These are phyloP conservation scores for Trichophyton benhamiae DNA, from an alignment of 2,329 filamentous ascomycete genomes.

Conservation along the genomic window DNA sequence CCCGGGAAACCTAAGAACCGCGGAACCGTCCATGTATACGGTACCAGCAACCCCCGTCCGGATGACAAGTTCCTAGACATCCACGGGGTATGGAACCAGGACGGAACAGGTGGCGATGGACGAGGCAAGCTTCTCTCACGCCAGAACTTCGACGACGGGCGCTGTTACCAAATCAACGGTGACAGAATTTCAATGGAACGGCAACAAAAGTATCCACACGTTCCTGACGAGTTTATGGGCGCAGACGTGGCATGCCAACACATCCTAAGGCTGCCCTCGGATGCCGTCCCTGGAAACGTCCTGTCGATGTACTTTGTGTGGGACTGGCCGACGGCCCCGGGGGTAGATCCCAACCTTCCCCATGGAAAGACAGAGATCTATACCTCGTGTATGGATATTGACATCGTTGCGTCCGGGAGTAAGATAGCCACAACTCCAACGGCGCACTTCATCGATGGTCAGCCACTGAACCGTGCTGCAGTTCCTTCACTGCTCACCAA, in stretches of 20 bases:
- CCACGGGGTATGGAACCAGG: slow-evolving; percentile 62
- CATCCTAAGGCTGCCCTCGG: slow-evolving; percentile 60
- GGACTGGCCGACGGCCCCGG: slow-evolving; percentile 64
- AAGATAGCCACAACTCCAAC: neutral
- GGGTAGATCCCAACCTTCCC: slow-evolving; percentile 25
- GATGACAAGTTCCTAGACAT: slow-evolving; percentile 52
- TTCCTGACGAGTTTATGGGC: slow-evolving; percentile 41
- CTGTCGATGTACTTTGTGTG: slow-evolving; percentile 93
- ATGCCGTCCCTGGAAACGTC: slow-evolving; percentile 48
- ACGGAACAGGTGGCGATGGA: slow-evolving; percentile 68
- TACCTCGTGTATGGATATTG: slow-evolving; percentile 39
- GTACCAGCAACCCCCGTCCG: slow-evolving; percentile 47
- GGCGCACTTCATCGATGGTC: slow-evolving; percentile 20
- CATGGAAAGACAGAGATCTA: slow-evolving; percentile 36
- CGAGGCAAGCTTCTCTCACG: slow-evolving; percentile 64
- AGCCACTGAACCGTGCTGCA: slow-evolving; percentile 29
- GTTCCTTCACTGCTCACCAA: slow-evolving; percentile 20
- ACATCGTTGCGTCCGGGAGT: slow-evolving; percentile 22
- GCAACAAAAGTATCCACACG: slow-evolving; percentile 42
- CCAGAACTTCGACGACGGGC: slow-evolving; percentile 76
- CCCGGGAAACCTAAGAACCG: slow-evolving; percentile 51
- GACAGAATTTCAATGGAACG: slow-evolving; percentile 48
- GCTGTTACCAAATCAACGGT: slow-evolving; percentile 71
- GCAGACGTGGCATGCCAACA: slow-evolving; percentile 66
- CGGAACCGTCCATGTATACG: slow-evolving; percentile 64